Base-by-base conservation (phyloP, 371 early-diverging fungal genomes). In the Zancudomyces culisetae region DNA sequence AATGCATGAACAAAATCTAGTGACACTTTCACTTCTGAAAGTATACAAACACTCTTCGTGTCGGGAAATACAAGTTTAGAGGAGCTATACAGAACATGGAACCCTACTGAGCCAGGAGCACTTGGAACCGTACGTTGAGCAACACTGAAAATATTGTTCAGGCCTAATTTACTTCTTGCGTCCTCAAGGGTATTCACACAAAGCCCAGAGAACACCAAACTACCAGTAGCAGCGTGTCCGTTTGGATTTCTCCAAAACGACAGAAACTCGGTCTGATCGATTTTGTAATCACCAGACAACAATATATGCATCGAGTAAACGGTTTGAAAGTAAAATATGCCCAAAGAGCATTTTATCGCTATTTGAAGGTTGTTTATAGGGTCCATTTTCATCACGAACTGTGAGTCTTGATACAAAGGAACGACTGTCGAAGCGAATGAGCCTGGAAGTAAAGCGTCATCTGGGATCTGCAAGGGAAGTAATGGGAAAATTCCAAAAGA, bases 351-450 rank as follows among this genome's bases (percentile, higher is more conserved):
- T 59, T 81, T 82, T 24, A 81, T 43, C 21, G 82, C 82, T 20
- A 81, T 67, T 59, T 82, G 82, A 10, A 82, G 45, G 53, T 72
- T 58, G 55, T 66, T 80, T 39, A 60, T 30, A 20, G 81, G 81
- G 40, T 68, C 63, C 70, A 69, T 77, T 43, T 66, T 61, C 19
- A 57, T 58, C 49, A 58, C 57, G 1, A 50, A 29, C 24, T 52
- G 62, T 1, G 77, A 76, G 45, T 55, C 55, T 1, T 54, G 56
- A 3, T 29, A 42, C 23, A 82, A 66, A 19, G 70, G 67, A 27
- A 82, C 58, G 3, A 57, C 55, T 15, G 63, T 55, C 10, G 67
- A 68, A 15, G 39, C 54, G 1, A 64, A 53, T 50, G 58, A 58
- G 46, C 58, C 55, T 2, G 75, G 69, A 19, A 51, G 40, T 18